phyloP scores from a whole-genome alignment of 2,329 filamentous ascomycete species.

The Epichloe hybrida region DNA sequence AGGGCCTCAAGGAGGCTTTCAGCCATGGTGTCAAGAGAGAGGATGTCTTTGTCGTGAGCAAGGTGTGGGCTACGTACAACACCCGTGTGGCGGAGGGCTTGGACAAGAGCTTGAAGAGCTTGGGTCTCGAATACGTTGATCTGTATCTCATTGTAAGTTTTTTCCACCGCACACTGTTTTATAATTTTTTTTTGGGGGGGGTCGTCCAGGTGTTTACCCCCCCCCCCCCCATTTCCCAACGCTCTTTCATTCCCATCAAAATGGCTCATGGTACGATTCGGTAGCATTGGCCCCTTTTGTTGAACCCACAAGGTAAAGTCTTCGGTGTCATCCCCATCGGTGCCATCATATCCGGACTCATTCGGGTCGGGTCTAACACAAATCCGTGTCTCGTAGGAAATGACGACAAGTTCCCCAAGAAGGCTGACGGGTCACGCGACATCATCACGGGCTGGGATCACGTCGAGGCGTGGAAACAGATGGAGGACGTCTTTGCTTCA shows the following conservation, averaged over 20 bases:
- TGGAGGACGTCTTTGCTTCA: constrained; percentile 51
- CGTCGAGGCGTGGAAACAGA: constrained; percentile 62
- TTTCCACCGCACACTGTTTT: background rate
- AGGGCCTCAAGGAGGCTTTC: constrained; percentile 62
- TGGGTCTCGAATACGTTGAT: constrained; percentile 72
- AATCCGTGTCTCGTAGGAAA: constrained; percentile 34
- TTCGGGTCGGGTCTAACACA: background rate
- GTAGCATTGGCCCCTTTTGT: constrained; percentile 67
- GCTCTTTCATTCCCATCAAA: background rate
- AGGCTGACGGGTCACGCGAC: constrained; percentile 59
- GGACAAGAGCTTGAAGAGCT: constrained; percentile 56
- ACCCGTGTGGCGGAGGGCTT: constrained; percentile 54
- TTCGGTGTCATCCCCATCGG: background rate
- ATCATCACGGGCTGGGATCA: constrained; percentile 57
- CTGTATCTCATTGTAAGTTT: constrained; percentile 53
- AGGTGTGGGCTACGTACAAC: constrained; percentile 75
- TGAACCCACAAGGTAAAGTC: constrained; percentile 57
- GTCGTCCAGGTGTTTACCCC: background rate
- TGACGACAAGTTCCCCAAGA: constrained; percentile 62
- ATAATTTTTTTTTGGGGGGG: too few species aligned
- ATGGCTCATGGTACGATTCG: background rate
- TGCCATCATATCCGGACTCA: too few species aligned
- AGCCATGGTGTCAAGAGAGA: constrained; percentile 57
- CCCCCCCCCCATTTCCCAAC: background rate
- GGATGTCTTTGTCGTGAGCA: constrained; percentile 73